Conservation (phyloP, 768 basidiomycete species). For the Boletus bicolor region DNA sequence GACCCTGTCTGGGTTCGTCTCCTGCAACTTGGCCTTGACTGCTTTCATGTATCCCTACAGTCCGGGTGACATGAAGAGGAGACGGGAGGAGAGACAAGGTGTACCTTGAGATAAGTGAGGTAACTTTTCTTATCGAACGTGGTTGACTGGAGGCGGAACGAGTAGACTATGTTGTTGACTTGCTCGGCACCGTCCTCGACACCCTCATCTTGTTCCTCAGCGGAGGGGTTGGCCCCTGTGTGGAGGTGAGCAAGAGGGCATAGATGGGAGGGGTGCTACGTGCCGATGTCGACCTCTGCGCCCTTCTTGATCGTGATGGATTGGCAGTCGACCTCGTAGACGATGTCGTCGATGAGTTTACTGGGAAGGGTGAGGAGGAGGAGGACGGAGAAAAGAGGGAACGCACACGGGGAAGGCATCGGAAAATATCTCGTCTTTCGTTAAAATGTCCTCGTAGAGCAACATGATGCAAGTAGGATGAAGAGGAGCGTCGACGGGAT, state of each 20-base stretch:
- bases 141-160: slow-evolving; percentile 84
- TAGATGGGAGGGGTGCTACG: slow-evolving; percentile 11
- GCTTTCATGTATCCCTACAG: slow-evolving; percentile 89
- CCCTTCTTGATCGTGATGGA: slow-evolving; percentile 69
- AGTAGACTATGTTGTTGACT: slow-evolving; percentile 90
- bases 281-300: slow-evolving; percentile 86
- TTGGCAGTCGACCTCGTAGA: slow-evolving; percentile 84
- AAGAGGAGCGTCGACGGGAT: neutral
- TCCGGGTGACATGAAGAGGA: neutral
- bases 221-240: slow-evolving; percentile 87
- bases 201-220: slow-evolving; percentile 79
- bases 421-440: slow-evolving; percentile 88
- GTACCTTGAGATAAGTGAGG: slow-evolving; percentile 74
- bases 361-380: slow-evolving; percentile 38
- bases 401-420: slow-evolving; percentile 87
- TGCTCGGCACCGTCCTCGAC: slow-evolving; percentile 72
- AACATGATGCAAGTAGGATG: slow-evolving; percentile 49
- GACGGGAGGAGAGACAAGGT: neutral
- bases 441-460: slow-evolving; percentile 69
- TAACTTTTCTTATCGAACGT: slow-evolving; percentile 90
- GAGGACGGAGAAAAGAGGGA: neutral
- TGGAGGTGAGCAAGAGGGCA: slow-evolving; percentile 4
- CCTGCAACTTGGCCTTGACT: slow-evolving; percentile 63
- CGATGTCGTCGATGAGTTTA: slow-evolving; percentile 73
- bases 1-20: slow-evolving; percentile 57